Evolutionary conservation across 2,329 filamentous ascomycete genomes (phyloP).

Genomic region (Pseudogymnoascus sp.): DNA sequence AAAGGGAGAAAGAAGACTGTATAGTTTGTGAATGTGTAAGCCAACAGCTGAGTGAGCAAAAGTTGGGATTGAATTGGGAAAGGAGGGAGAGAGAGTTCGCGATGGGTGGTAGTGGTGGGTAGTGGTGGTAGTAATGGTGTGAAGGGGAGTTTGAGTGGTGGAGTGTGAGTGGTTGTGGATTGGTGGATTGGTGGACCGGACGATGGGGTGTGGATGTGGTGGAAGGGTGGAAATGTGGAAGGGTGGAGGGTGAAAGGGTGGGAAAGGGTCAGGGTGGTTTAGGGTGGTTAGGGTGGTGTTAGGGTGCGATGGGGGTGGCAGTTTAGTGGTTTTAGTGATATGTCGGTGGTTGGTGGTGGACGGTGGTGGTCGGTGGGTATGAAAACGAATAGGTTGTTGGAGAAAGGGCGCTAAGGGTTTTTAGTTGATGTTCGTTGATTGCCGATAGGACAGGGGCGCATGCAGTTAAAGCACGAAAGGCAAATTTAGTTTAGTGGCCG

Average conservation of each 20-base stretch:
- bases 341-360: neutral
- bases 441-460: neutral
- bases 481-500: neutral
- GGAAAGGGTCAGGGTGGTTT: too few relatives aligned
- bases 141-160: constrained; percentile 4
- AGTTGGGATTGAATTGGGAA: neutral
- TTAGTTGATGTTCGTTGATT: neutral
- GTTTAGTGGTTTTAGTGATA: too few relatives aligned
- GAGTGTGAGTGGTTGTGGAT: constrained; percentile 3
- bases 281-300: too few relatives aligned
- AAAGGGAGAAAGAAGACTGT: neutral
- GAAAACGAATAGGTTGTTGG: neutral
- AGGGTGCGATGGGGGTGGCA: too few relatives aligned
- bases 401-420: neutral
- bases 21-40: neutral
- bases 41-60: neutral
- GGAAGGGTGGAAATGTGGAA: constrained; percentile 7
- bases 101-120: constrained; percentile 5
- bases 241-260: neutral
- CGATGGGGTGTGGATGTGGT: constrained; percentile 11
- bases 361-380: neutral
- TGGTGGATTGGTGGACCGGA: neutral
- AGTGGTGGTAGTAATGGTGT: neutral
- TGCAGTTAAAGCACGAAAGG: too few relatives aligned
- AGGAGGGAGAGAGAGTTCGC: neutral